Evolutionary conservation across 805 yeast species (phyloP), one percentile per base, ranked within the genome.

Genomic region (Suhomyces sp.): DNA sequence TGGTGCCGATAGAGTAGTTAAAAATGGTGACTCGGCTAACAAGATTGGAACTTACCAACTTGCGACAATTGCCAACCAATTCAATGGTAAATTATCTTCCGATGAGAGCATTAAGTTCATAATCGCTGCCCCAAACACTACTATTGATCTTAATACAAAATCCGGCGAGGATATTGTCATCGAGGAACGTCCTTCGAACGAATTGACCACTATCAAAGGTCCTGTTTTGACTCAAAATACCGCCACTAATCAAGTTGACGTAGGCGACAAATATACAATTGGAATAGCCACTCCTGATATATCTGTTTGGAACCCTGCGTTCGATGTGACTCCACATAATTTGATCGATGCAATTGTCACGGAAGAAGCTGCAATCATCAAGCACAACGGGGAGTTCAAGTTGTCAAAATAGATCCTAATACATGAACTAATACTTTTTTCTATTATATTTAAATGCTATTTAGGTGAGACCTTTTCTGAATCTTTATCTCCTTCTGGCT

Each of bases 91-190:
- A 13, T 44, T 52, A 2, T 47, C 56, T 13, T 49, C 54, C 7
- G 40, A 49, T n/a, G 52, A 54, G 17, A 81, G 81, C 49, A 84
- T 92, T 61, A 87, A 86, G 64, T 93, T 94, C 62, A 84, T 90
- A 45, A 97, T 94, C 8, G 98, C 97, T 27, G 98, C 97, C 1
- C 98, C 98, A 48, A 88, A 82, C 46, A 91, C 97, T 0, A 90
- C 98, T 0, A 85, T 93, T 57, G 99, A 93, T 67, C 70, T 78
- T 54, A 70, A 74, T 7, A 87, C 90, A 1, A 62, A 71, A 10
- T 67, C 81, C 2, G 98, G 98, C 22, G 87, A 80, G 35, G 84
- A 80, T 10, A 93, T 94, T 51, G 79, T 83, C 26, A 92, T 93
- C 41, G 99, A 93, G 71, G 89, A 90, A 68, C 83, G 99, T 63